Base-by-base conservation (phyloP, 768 basidiomycete genomes). In the Pilatotrama ljubarskyi region DNA sequence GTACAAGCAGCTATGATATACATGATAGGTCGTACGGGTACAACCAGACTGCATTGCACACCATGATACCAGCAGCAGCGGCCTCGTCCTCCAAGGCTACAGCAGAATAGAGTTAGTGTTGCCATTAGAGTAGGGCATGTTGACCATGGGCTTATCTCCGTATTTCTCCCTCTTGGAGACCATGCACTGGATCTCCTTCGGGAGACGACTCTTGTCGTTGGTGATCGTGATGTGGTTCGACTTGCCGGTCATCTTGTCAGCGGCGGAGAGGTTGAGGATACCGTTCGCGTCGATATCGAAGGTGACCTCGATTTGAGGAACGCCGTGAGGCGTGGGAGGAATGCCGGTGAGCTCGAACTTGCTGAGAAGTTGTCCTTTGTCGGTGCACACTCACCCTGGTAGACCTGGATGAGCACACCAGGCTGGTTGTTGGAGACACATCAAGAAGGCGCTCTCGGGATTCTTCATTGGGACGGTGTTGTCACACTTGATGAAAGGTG, bases 391-490 rank as follows among this genome's bases (percentile, higher is more conserved):
- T 98, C 95, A 77, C 95, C 96, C 82, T 98, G 95, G 78, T 86
- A 97, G 37, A 98, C 95, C 74, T 97, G 95, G 75, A 98, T 97
- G 70, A 97, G 86, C 47, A 98, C 95, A 82, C 95, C 94, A 56
- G 95, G 95, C 75, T 98, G 95, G 81, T 98, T 97, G 82, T 97
- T 95, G 65, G 95, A 88, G 82, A n/a, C 96, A 95, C 18, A 96
- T 98, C 38, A 95, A 98, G 86, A 98, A 97, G 71, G 89, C n/a
- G n/a, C n/a, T 93, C 80, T 98, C 94, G 7, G 95, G 94, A 81
- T 97, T 98, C 81, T 96, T 97, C 69, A 95, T 97, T 24, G 96
- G 96, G 66, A 98, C 93, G 50, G 94, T 97, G 64, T 95, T 98
- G 83, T 98, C 98, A 55, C 95, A 89, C 80, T 95, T 95, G 84